Evolutionary conservation across 345 rosid genomes (phyloP).

Genomic region (Odontarrhena argentea): DNA sequence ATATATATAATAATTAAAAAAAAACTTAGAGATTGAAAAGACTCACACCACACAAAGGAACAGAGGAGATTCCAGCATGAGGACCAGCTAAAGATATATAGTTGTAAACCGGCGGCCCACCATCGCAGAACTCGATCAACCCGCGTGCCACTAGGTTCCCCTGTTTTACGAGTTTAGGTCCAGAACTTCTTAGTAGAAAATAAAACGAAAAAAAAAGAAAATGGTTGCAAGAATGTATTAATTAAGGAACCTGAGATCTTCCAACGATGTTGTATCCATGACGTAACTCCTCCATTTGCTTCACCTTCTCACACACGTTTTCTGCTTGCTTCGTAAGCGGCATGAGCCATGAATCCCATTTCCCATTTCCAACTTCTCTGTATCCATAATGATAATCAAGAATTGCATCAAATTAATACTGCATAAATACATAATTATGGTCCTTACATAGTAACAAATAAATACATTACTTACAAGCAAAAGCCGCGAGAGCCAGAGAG

Average conservation of each 20-base stretch:
- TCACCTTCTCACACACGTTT: constrained; percentile 80
- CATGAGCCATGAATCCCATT: constrained; percentile 89
- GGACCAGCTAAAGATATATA: constrained; percentile 91
- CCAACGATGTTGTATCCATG: constrained; percentile 88
- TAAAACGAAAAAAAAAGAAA: too few species aligned
- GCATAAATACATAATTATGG: constrained; percentile 12
- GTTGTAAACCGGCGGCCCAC: constrained; percentile 79
- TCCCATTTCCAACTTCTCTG: constrained; percentile 90
- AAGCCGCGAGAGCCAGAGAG: constrained; percentile 77
- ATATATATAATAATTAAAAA: too few species aligned
- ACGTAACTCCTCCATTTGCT: constrained; percentile 71
- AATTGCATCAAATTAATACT: neutral
- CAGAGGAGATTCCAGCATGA: constrained; percentile 96
- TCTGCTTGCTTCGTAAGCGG: constrained; percentile 75
- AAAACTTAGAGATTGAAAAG: too few species aligned
- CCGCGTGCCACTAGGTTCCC: constrained; percentile 94
- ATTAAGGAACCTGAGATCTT: constrained; percentile 73
- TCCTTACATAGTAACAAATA: neutral
- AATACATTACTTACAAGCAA: constrained; percentile 61
- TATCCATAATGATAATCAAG: constrained; percentile 8
- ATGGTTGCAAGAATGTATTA: constrained; percentile 20
- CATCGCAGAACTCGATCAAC: constrained; percentile 80
- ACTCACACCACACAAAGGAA: constrained; percentile 95
- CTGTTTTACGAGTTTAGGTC: constrained; percentile 41
- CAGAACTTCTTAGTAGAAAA: too few species aligned